Percentiles rank a stretch among this genome's conserved stretches.
These are phyloP conservation scores for Cryptococcus sp. DNA, from an alignment of 1,284 basidiomycete genomes.

Conservation along the genomic window DNA sequence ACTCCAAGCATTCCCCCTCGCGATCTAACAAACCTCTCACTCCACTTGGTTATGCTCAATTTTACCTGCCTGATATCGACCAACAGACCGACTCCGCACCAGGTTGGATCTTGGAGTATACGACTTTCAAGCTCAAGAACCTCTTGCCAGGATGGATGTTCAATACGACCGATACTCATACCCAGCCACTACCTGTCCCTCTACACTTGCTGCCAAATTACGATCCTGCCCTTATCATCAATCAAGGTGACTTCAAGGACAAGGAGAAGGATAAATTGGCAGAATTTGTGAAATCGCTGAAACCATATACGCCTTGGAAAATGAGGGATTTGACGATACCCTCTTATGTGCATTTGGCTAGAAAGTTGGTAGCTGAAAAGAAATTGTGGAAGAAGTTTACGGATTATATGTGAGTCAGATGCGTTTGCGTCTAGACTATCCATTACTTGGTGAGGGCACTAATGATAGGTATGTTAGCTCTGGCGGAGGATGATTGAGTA, in stretches of 20 bases:
- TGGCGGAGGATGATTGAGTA: background rate
- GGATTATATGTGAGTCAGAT: conserved; percentile 38
- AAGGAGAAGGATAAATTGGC: conserved; percentile 13
- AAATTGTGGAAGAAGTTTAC: conserved; percentile 57
- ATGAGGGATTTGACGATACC: conserved; percentile 71
- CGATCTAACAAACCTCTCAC: conserved; percentile 36
- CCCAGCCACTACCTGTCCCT: conserved; percentile 56
- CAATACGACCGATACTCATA: conserved; percentile 20
- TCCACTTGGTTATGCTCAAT: conserved; percentile 53
- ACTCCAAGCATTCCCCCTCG: conserved; percentile 38
- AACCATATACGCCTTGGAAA: conserved; percentile 64
- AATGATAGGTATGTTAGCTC: background rate
- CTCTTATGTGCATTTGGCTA: conserved; percentile 69
- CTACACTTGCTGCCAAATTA: conserved; percentile 59
- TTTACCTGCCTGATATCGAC: conserved; percentile 68
- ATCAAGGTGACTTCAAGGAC: conserved; percentile 3
- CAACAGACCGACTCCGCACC: conserved; percentile 58
- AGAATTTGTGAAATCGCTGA: conserved; percentile 39
- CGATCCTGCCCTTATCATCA: conserved; percentile 10
- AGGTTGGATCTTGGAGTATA: conserved; percentile 70
- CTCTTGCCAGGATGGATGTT: conserved; percentile 42
- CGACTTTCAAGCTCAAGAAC: conserved; percentile 57
- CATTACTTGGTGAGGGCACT: too few relatives aligned
- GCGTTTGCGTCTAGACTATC: background rate
- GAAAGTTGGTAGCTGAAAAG: conserved; percentile 57